Percentiles rank a stretch among this genome's conserved stretches.
Evolutionary conservation across 108 stramenopile genomes (phyloP).

Genomic region (Chaetoceros tenuissimus): DNA sequence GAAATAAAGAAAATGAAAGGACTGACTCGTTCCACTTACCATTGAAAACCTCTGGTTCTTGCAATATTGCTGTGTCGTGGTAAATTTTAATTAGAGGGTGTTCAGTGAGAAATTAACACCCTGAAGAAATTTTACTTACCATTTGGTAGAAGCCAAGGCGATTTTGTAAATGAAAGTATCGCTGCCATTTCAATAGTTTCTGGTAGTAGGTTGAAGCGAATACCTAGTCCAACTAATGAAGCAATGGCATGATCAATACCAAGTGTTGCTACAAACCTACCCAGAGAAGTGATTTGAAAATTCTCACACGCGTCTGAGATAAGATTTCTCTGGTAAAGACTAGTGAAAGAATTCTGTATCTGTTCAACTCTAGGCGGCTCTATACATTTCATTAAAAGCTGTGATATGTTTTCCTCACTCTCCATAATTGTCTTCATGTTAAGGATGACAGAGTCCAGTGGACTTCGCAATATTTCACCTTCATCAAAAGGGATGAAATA

Average conservation of each 20-base stretch:
- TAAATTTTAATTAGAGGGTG: too few species aligned
- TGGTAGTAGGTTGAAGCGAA: conserved; percentile 75
- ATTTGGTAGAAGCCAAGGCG: conserved; percentile 72
- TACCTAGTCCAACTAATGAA: conserved; percentile 70
- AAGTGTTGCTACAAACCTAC: conserved; percentile 58
- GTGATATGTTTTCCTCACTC: conserved; percentile 47
- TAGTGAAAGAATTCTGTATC: conserved; percentile 69
- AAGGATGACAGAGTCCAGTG: conserved; percentile 70
- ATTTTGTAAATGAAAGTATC: conserved; percentile 53
- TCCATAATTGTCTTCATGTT: conserved; percentile 65
- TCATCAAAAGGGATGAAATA: conserved; percentile 65
- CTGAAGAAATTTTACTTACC: too few species aligned
- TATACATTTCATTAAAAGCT: conserved; percentile 61
- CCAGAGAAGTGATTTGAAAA: conserved; percentile 61
- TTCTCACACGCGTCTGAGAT: conserved; percentile 46
- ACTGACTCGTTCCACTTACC: conserved; percentile 7
- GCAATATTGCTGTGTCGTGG: too few species aligned
- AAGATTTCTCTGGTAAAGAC: conserved; percentile 56
- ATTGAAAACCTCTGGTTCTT: conserved; percentile 45
- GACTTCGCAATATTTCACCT: conserved; percentile 75
- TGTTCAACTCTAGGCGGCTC: conserved; percentile 68
- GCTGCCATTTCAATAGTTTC: conserved; percentile 80
- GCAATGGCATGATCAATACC: conserved; percentile 75
- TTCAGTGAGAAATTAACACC: too few species aligned
- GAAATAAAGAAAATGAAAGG: too few species aligned